Conservation (phyloP, 345 rosid genomes). For the Eucalyptus paniculata region DNA sequence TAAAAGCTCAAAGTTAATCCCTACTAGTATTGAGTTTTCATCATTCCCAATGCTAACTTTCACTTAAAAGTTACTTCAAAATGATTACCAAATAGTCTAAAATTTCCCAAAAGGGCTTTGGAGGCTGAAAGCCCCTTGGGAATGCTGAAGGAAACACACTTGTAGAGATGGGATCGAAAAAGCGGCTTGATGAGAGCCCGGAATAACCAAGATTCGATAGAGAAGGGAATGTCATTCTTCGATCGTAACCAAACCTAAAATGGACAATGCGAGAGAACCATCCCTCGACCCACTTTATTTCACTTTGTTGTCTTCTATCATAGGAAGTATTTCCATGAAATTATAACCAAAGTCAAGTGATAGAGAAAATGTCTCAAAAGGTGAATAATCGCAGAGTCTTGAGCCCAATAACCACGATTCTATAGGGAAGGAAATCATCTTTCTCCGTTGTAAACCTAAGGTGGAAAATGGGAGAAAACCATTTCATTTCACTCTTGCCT, state of each 20-base stretch:
- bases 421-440: neutral
- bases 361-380: neutral
- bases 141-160: too few relatives aligned
- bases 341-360: too few relatives aligned
- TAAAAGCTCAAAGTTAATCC: too few relatives aligned
- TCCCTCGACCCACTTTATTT: neutral
- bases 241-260: neutral
- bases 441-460: neutral
- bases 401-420: neutral
- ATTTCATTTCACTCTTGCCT: neutral
- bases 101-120: accelerated
- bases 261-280: neutral
- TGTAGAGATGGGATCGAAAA: neutral
- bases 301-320: neutral
- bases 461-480: neutral
- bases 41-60: accelerated
- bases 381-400: neutral
- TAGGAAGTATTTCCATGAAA: neutral
- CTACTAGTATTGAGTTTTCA: accelerated
- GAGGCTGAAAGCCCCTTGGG: too few relatives aligned
- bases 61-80: too few relatives aligned
- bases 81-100: too few relatives aligned
- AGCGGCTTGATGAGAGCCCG: neutral
- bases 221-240: neutral
- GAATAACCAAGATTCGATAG: neutral